Conservation (phyloP, 1,284 basidiomycete species). For the Rhodotorula mucilaginosa region DNA sequence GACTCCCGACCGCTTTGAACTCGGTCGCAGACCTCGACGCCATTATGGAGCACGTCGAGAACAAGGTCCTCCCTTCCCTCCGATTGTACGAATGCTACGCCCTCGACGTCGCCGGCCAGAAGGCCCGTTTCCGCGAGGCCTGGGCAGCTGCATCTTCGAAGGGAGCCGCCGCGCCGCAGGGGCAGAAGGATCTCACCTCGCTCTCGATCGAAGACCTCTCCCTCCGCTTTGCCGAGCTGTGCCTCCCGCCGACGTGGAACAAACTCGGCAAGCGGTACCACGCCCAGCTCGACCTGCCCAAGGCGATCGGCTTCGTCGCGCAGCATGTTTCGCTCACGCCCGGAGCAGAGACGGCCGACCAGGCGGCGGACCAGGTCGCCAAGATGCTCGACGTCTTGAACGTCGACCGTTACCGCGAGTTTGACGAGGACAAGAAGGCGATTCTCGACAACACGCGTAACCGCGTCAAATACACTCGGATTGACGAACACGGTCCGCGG, state of each 20-base stretch:
- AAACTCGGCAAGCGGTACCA: slow-evolving; percentile 62
- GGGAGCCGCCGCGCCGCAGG: slow-evolving; percentile 46
- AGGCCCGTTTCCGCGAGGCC: slow-evolving; percentile 46
- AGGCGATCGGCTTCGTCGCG: slow-evolving; percentile 67
- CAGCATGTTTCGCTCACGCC: slow-evolving; percentile 61
- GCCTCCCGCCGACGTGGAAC: slow-evolving; percentile 37
- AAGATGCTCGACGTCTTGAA: slow-evolving; percentile 79
- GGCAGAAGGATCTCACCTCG: slow-evolving; percentile 53
- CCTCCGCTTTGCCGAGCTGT: slow-evolving; percentile 50
- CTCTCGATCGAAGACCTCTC: slow-evolving; percentile 70
- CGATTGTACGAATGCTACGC: slow-evolving; percentile 91
- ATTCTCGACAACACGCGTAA: slow-evolving; percentile 73
- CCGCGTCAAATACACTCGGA: slow-evolving; percentile 71
- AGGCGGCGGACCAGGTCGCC: slow-evolving; percentile 67
- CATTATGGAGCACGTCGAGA: slow-evolving; percentile 64
- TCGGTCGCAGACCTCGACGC: slow-evolving; percentile 66
- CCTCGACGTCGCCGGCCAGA: slow-evolving; percentile 61
- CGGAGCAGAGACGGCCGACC: slow-evolving; percentile 24
- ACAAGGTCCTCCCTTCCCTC: slow-evolving; percentile 60
- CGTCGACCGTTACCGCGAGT: slow-evolving; percentile 78
- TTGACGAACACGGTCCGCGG: slow-evolving; percentile 78
- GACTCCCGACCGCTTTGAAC: slow-evolving; percentile 68
- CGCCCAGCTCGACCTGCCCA: slow-evolving; percentile 60
- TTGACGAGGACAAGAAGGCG: slow-evolving; percentile 72
- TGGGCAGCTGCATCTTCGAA: slow-evolving; percentile 53